Base-by-base conservation (phyloP, 306 rosid genomes). In the Rosa lucieae region DNA sequence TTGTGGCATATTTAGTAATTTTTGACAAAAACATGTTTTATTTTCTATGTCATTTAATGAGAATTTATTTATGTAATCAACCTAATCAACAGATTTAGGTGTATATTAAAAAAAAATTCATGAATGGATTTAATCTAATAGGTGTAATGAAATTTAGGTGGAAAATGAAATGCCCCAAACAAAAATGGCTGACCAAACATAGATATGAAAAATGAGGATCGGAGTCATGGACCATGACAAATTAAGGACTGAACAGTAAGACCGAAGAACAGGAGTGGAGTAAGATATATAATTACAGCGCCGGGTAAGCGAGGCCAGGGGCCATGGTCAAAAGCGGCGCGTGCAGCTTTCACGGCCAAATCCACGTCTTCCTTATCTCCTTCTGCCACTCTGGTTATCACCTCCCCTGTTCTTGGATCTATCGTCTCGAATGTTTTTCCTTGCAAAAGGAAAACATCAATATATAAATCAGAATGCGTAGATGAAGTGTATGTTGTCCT, bases 261-360 rank as follows among this genome's bases (percentile, higher is more conserved):
- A 53, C 9, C 32, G 13, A 63, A 14, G 42, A 29, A 29, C 0
- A 66, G 3, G 3, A 37, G 21, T 37, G 9, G 18, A 18, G 2
- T 3, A 26, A 4, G 2, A 2, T 15, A 51, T 10, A 29, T 43
- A 83, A 97, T 0, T 89, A 92, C 97, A 13, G 70, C 67, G 63
- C 90, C 97, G 10, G 97, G 77, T 53, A 89, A 67, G 47, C 97
- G 92, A 1, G 99, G 99, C 97, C 99, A 94, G 70, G 97, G 89
- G 63, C 99, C 99, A 6, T 79, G 26, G 68, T 94, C 97, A 15
- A 94, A 94, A 67, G 99, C 97, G 0, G 74, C 78, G 52, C 99
- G 96, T 14, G 97, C 99, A 3, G 92, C 99, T 49, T 87, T 85
- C 0, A 92, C 99, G 3, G 99, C 99, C 65, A 86, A 49, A 20